Percentiles rank a stretch among this genome's conserved stretches.
phyloP scores from a whole-genome alignment of 2,329 filamentous ascomycete species.

The Colletotrichum nymphaeae region DNA sequence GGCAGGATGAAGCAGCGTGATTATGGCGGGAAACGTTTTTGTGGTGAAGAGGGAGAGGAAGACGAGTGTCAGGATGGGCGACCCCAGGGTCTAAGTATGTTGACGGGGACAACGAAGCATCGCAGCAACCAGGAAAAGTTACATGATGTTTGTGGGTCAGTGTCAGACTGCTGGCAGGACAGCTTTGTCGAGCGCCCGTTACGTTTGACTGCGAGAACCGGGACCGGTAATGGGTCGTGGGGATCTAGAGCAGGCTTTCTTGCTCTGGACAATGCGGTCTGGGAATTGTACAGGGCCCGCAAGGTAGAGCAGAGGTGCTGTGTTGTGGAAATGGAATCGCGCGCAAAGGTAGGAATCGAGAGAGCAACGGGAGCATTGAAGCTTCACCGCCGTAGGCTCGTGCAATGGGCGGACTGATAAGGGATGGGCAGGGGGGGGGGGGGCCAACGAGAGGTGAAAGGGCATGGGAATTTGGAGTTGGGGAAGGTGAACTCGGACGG shows the following conservation, averaged over 20 bases:
- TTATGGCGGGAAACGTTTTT: neutral
- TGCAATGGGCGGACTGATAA: slow-evolving; percentile 34
- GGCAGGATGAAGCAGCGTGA: neutral
- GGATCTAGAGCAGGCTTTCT: slow-evolving; percentile 18
- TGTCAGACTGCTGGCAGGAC: slow-evolving; percentile 20
- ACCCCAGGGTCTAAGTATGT: slow-evolving; percentile 28
- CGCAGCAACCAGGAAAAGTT: slow-evolving; percentile 30
- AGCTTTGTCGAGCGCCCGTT: slow-evolving; percentile 24
- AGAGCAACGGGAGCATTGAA: slow-evolving; percentile 29
- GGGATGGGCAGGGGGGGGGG: slow-evolving; percentile 27
- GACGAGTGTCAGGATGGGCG: slow-evolving; percentile 6
- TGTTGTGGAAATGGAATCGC: slow-evolving; percentile 2
- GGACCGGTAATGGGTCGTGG: slow-evolving; percentile 15
- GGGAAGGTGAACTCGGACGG: slow-evolving; percentile 23
- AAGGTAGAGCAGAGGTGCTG: slow-evolving; percentile 10
- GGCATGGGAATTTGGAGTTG: neutral
- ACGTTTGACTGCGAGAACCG: slow-evolving; percentile 10
- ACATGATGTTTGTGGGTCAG: slow-evolving; percentile 33
- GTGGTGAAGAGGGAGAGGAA: neutral
- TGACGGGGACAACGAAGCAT: slow-evolving; percentile 23
- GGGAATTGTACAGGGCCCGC: slow-evolving; percentile 2
- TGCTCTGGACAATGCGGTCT: slow-evolving; percentile 2
- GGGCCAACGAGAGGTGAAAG: neutral
- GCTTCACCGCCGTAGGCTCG: slow-evolving; percentile 36
- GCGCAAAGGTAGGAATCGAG: slow-evolving; percentile 26